phyloP scores from a whole-genome alignment of 176 grass and related monocot genomes.

The Sorghum bicolor region DNA sequence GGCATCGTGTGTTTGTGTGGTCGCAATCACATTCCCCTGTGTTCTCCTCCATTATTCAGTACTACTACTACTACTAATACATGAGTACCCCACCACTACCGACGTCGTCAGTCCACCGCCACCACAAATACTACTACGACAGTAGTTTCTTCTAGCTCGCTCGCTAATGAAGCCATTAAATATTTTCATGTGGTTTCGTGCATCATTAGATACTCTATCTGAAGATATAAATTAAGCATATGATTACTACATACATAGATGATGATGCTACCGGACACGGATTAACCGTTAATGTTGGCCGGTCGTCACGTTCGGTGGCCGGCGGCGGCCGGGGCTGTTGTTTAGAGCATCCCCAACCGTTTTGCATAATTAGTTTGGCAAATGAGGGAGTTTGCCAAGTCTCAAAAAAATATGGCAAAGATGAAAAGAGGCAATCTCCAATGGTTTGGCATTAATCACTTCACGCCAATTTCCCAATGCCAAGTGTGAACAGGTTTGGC shows the following conservation, averaged over 20 bases:
- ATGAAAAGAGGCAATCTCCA: no score
- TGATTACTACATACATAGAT: no score
- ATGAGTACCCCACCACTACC: no score
- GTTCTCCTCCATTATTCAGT: not conserved
- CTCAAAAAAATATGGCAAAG: no score
- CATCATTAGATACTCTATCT: slow-evolving; percentile 15
- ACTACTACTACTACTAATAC: no score
- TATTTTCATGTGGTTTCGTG: slow-evolving; percentile 2
- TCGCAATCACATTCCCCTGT: no score
- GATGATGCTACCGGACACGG: not conserved
- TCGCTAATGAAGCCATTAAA: not conserved
- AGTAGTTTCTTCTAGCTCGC: not conserved
- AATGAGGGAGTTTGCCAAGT: no score
- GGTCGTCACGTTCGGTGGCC: slow-evolving; percentile 2
- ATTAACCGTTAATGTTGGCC: slow-evolving; percentile 14
- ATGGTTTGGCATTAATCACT: no score
- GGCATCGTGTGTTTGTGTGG: not conserved
- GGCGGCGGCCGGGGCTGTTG: not conserved
- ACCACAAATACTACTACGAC: not conserved
- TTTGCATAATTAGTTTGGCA: no score
- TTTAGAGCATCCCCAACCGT: no score
- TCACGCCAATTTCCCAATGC: no score
- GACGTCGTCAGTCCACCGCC: not conserved
- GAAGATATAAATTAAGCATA: not conserved
- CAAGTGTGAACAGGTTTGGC: no score